Evolutionary conservation across 192 early-diverging fungal species (phyloP), one percentile per base, ranked within the genome.

Genomic region (Entomortierella lignicola): DNA sequence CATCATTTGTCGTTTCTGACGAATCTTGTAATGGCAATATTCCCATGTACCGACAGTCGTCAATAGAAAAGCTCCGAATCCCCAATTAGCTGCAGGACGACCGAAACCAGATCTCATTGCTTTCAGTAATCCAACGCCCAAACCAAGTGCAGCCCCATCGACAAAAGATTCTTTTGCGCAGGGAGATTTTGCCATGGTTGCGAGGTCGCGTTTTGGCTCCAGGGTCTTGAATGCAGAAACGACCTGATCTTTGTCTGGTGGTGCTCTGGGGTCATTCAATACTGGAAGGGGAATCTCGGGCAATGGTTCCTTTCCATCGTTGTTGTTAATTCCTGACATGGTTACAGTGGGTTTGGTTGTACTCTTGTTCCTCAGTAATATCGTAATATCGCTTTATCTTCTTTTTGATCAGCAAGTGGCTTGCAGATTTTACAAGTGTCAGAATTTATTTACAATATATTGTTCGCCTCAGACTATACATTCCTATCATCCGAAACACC

Each of bases 1-100:
- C 75, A 79, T 79, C 1, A 79, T 23, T 32, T 79, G 75, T 39
- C 75, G 44, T 55, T 55, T 69, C 43, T 79, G 67, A 13, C 68
- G 56, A 31, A 79, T 79, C 75, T 60, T 79, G 51, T 43, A 79
- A 21, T 79, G 75, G 42, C 75, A 79, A 32, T 79, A 79, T 34
- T 79, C 75, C 75, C 75, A 79, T 48, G 75, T 79, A 27, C 75
- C 75, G 18, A 79, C 48, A 8, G 75, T 79, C 61, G 60, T 70
- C n/a, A 79, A 20, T 6, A 79, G 47, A 50, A 79, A 79, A 8
- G 65, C 62, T 25, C 75, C 75, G 43, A 79, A 70, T 7, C 67
- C 75, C 75, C 75, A 79, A 39, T 79, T 79, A 21, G 57, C 55
- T 34, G 75, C 75, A 12, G 67, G 55, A 4, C 68, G 48, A 48